Evolutionary conservation across 345 rosid species (phyloP), one percentile per base, ranked within the genome.

Genomic region (Acer yangbiense): DNA sequence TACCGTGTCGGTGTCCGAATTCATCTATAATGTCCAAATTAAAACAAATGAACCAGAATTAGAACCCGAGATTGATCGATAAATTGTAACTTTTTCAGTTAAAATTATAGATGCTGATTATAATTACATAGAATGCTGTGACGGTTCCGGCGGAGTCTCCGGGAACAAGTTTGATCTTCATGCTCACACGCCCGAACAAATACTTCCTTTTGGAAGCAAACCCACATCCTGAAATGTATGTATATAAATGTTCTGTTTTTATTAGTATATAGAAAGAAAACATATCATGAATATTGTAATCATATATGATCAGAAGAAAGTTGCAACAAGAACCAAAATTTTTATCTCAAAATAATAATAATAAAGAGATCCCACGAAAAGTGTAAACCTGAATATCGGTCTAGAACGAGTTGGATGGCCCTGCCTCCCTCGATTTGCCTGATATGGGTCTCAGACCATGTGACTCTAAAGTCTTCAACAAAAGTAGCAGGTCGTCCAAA

Each of bases 71-170:
- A 54, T 54, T 54, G 58, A 16, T 52, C 2, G 0, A 52, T 4
- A 14, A 52, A 52, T 52, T 16, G 57, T 14, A 52, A 52, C 7
- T 52, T 52, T 16, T 52, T 17, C 57, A 35, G 20, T 0, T 7
- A 60, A 80, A 55, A 23, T 35, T 4, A 4, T 21, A 50, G n/a
- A 52, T 23, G 48, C 39, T 4, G 7, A 64, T 23, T 55, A 21
- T 4, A 68, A 89, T 60, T 82, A 94, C 98, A 61, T 94, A 95
- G 80, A 95, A 95, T 81, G 99, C 99, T 1, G 99, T 89, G 83
- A 95, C 98, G 3, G 98, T 93, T 82, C 98, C 99, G 16, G 99
- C 99, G n/a, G 98, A 95, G 86, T 95, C 99, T 2, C 99, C 98
- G 0, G 94, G 88, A 69, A 95, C 9, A 72, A 95, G 99, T 88